Evolutionary conservation across 176 grass and related monocot genomes (phyloP).

Genomic region (Saccharum spontaneum): DNA sequence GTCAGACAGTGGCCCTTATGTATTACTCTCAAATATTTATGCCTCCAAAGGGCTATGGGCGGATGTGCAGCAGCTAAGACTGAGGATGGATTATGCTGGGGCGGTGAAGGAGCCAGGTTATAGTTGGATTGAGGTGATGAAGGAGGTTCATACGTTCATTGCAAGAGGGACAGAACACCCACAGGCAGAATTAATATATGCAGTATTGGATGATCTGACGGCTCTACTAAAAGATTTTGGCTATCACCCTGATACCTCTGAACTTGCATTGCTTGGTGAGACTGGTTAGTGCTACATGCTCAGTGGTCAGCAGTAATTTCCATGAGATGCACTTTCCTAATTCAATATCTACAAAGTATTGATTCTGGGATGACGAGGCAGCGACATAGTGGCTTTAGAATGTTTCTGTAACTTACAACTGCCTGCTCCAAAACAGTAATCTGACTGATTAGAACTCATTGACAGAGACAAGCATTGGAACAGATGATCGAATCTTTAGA

Average conservation of each 20-base stretch:
- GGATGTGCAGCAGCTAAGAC: conserved; percentile 67
- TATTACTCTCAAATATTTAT: conserved; percentile 81
- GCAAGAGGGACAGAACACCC: conserved; percentile 43
- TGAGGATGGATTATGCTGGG: conserved; percentile 43
- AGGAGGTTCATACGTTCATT: conserved; percentile 57
- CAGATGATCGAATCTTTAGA: not conserved
- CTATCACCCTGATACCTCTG: conserved; percentile 34
- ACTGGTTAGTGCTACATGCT: conserved; percentile 38
- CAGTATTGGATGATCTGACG: conserved; percentile 46
- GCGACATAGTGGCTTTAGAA: not conserved
- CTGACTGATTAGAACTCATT: not conserved
- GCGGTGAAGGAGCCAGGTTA: conserved; percentile 63
- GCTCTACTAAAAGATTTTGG: conserved; percentile 40
- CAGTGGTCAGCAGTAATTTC: not conserved
- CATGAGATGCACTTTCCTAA: conserved; percentile 6
- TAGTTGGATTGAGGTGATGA: conserved; percentile 67
- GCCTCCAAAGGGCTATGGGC: conserved; percentile 75
- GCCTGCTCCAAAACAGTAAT: not conserved
- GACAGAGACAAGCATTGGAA: not conserved
- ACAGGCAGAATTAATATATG: conserved; percentile 49
- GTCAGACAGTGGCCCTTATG: conserved; percentile 55
- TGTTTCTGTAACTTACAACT: not conserved
- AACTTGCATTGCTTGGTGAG: conserved; percentile 33
- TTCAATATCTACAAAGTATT: not conserved
- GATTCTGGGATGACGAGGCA: not conserved